These are phyloP conservation scores for Dactylellina drechsleri DNA, from an alignment of 2,329 filamentous ascomycete genomes.

Conservation along the genomic window DNA sequence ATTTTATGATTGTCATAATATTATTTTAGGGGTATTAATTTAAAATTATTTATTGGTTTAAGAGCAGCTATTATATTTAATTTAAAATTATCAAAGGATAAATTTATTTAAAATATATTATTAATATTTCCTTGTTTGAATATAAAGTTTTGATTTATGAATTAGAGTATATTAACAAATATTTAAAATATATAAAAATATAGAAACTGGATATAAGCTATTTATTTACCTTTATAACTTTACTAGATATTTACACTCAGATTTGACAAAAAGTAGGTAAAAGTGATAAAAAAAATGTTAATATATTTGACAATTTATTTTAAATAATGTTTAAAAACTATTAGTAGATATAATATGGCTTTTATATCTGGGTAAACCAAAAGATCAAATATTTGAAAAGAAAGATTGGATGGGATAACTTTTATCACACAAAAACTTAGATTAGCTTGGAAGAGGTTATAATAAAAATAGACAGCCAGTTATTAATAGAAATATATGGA, in stretches of 20 bases:
- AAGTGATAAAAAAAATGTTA: slow-evolving; percentile 59
- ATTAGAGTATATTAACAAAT: background rate
- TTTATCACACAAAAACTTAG: too few relatives aligned
- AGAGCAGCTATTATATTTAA: slow-evolving; percentile 70
- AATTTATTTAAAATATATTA: slow-evolving; percentile 71
- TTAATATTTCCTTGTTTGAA: background rate
- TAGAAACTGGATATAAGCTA: slow-evolving; percentile 74
- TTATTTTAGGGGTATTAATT: slow-evolving; percentile 23
- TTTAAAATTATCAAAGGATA: slow-evolving; percentile 73
- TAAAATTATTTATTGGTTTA: slow-evolving; percentile 20
- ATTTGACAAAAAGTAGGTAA: slow-evolving; percentile 62
- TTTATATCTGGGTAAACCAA: slow-evolving; percentile 72
- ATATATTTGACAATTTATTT: slow-evolving; percentile 67
- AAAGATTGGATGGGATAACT: slow-evolving; percentile 57
- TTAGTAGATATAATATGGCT: slow-evolving; percentile 64
- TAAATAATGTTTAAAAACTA: slow-evolving; percentile 72
- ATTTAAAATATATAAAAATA: slow-evolving; percentile 71
- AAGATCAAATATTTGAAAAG: slow-evolving; percentile 65
- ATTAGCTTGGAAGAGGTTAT: too few relatives aligned
- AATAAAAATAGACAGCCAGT: too few relatives aligned
- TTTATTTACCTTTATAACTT: slow-evolving; percentile 66
- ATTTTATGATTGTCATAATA: background rate
- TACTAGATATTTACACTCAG: slow-evolving; percentile 69
- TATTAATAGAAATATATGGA: too few relatives aligned
- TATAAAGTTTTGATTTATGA: background rate